phyloP scores from a whole-genome alignment of 164 flowering plant genomes.

The Liquidambar formosana region DNA sequence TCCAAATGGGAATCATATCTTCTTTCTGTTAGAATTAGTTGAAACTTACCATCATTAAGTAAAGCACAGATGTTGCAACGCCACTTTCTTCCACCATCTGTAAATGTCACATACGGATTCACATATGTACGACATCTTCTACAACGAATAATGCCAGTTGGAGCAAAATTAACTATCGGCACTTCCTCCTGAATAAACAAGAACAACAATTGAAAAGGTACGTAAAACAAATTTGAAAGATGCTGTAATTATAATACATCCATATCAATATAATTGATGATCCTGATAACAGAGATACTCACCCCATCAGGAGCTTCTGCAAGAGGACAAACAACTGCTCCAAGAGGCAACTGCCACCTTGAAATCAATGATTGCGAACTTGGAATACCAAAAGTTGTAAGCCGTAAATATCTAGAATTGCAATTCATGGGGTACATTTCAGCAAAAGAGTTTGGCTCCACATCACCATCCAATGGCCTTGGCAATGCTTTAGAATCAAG shows the following conservation, averaged over 20 bases:
- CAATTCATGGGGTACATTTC: constrained; percentile 79
- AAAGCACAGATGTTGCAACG: constrained; percentile 90
- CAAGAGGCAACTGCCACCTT: constrained; percentile 97
- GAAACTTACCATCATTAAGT: constrained; percentile 82
- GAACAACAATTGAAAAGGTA: constrained; percentile 4
- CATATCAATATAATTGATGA: constrained; percentile 4
- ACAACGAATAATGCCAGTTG: constrained; percentile 83
- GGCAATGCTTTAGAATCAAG: constrained; percentile 73
- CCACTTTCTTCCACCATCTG: constrained; percentile 97
- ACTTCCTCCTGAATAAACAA: constrained; percentile 78
- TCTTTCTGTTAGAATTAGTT: neutral
- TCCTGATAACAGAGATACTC: constrained; percentile 30
- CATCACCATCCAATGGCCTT: constrained; percentile 89
- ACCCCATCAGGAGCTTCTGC: constrained; percentile 96
- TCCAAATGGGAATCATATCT: neutral
- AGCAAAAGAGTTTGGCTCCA: constrained; percentile 54
- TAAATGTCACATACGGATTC: constrained; percentile 84
- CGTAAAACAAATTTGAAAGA: neutral
- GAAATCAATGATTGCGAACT: constrained; percentile 84
- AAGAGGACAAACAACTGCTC: constrained; percentile 95
- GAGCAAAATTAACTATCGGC: constrained; percentile 78
- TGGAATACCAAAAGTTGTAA: constrained; percentile 83
- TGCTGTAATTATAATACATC: neutral
- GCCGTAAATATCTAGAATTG: constrained; percentile 67
- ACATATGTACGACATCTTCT: constrained; percentile 95